A percentile compares a stretch with the other conserved stretches of the same genome.
Conservation (phyloP, 2,329 filamentous ascomycete genomes). For the Fusarium keratoplasticum region DNA sequence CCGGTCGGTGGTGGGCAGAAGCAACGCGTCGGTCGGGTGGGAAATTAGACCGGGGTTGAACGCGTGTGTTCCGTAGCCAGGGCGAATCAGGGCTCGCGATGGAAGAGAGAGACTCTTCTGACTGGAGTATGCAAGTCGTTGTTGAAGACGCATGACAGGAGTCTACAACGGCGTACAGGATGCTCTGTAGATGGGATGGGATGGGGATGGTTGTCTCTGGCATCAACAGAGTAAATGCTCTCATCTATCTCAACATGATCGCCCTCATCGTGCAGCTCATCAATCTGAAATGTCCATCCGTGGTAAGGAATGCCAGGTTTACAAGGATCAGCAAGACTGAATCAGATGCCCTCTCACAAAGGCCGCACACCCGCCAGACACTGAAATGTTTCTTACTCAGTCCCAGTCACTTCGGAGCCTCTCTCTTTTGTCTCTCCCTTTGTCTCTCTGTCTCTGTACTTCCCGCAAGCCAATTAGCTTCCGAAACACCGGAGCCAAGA, state of each 20-base stretch:
- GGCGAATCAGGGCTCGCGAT: constrained; percentile 29
- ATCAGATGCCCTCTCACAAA: neutral
- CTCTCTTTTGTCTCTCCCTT: neutral
- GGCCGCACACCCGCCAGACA: neutral
- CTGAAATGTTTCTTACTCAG: constrained; percentile 6
- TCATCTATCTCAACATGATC: constrained; percentile 1
- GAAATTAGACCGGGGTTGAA: constrained; percentile 33
- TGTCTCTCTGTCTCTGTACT: neutral
- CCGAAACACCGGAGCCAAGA: constrained; percentile 13
- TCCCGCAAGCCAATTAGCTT: constrained; percentile 1
- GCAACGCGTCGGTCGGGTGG: constrained; percentile 29
- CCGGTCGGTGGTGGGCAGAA: constrained; percentile 16
- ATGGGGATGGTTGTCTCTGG: neutral
- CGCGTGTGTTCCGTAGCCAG: constrained; percentile 13
- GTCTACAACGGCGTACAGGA: neutral
- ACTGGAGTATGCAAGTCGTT: neutral
- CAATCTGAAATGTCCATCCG: neutral
- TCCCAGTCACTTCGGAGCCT: constrained; percentile 1
- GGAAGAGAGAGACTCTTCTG: constrained; percentile 15
- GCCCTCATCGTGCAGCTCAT: neutral
- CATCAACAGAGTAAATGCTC: neutral
- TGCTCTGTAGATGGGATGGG: neutral
- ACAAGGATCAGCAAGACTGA: constrained; percentile 18
- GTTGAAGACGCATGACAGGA: constrained; percentile 18
- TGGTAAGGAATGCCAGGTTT: constrained; percentile 6